Evolutionary conservation across 768 basidiomycete genomes (phyloP), one percentile per base, ranked within the genome.

Genomic region (Suillus subaureus): DNA sequence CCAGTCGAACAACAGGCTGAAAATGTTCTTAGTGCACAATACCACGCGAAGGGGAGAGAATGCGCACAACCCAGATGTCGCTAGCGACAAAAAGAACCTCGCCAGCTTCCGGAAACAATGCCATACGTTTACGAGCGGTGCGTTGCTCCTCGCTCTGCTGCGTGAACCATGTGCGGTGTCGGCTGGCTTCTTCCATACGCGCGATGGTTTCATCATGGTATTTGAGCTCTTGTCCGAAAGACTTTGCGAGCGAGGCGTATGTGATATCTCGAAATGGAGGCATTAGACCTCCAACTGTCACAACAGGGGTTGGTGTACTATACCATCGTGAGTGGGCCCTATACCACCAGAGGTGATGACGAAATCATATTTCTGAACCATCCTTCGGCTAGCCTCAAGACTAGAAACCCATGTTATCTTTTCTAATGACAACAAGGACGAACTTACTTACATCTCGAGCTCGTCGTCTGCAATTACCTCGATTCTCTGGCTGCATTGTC

Each of bases 391-490:
- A 9, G 96, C 95, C 73, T 97, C 93, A 64, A 92, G 81, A 65
- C 94, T 96, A 72, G 18, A 16, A 40, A 21, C 57, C 37, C 35
- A 54, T 21, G 26, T 67, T 55, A 60, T 60, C 37, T 21, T 18
- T 21, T 31, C 26, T 21, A 28, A 60, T 13, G 12, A 51, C n/a
- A 15, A 28, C 31, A 47, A 42, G 18, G 58, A 8, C 33, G n/a
- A 35, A 18, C 13, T 37, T 42, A 61, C 64, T 45, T 40, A 74
- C 93, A 97, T 97, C 77, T 97, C 92, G 28, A 87, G 86, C 74
- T 96, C 93, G 57, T 94, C 89, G 72, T 98, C 96, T 2, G 96
- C 82, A 54, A 99, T 90, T 63, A 97, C 94, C 72, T 98, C 95
- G 73, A 97, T 88, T 54, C 91, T 87, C 76, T 93, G 93, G 69